These are phyloP conservation scores for Tuber magnatum DNA, from an alignment of 495 filamentous ascomycete species.

Conservation along the genomic window DNA sequence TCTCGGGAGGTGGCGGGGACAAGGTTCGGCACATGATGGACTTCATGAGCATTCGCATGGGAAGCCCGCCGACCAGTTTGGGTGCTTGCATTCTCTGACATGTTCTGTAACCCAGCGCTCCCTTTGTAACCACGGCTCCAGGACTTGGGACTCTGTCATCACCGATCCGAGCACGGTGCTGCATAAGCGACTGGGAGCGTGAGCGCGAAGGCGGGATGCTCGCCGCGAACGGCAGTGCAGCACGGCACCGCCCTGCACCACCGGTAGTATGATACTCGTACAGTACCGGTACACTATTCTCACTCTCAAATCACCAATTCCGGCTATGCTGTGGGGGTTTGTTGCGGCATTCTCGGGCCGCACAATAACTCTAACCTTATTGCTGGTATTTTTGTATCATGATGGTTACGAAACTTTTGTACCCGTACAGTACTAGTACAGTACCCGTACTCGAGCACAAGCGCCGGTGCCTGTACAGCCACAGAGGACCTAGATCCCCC, in stretches of 20 bases:
- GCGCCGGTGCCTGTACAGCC: background rate
- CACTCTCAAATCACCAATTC: background rate
- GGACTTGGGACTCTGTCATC: background rate
- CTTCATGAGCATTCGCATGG: background rate
- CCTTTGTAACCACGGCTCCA: background rate
- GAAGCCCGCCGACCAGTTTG: background rate
- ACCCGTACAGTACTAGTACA: too few species aligned
- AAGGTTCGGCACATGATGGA: background rate
- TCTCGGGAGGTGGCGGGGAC: conserved; percentile 2
- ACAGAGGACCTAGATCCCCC: background rate
- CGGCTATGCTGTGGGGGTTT: background rate
- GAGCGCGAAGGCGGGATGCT: background rate
- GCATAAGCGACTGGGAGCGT: background rate
- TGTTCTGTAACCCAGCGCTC: background rate
- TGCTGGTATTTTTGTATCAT: background rate
- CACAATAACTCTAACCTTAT: conserved; percentile 1
- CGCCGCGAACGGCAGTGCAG: background rate
- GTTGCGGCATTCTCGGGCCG: background rate
- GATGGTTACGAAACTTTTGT: background rate
- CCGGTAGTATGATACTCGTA: too few species aligned
- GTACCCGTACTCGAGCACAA: too few species aligned
- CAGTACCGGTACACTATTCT: background rate
- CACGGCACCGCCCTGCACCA: background rate
- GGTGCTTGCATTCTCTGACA: background rate
- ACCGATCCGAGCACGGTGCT: background rate